Conservation (phyloP, 768 basidiomycete species). For the Phylloporus scabripes region DNA sequence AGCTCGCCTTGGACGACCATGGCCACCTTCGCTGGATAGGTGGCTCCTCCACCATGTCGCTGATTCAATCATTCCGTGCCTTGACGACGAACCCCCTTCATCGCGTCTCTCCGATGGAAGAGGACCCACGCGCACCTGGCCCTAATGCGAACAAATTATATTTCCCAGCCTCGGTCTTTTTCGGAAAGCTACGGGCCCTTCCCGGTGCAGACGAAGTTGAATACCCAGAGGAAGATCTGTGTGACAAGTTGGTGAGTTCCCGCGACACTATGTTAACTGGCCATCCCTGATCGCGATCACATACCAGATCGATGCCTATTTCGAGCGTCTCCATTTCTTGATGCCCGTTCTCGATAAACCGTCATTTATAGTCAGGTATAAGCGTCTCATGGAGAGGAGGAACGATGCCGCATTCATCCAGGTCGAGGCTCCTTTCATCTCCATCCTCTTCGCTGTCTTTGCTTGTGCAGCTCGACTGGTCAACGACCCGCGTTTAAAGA, state of each 20-base stretch:
- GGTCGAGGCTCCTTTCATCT: constrained; percentile 67
- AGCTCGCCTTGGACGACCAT: constrained; percentile 83
- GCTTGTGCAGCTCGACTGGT: constrained; percentile 82
- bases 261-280: constrained; percentile 10
- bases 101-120: constrained; percentile 79
- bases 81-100: constrained; percentile 68
- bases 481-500: constrained; percentile 62
- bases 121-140: constrained; percentile 72
- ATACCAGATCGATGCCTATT: constrained; percentile 77
- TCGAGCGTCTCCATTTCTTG: constrained; percentile 79
- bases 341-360: constrained; percentile 87
- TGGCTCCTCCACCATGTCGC: constrained; percentile 86
- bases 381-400: constrained; percentile 65
- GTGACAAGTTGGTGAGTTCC: constrained; percentile 72
- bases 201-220: constrained; percentile 84
- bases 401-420: constrained; percentile 49
- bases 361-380: constrained; percentile 70
- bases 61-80: constrained; percentile 82
- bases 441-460: constrained; percentile 83
- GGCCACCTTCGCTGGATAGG: constrained; percentile 92
- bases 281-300: constrained; percentile 21
- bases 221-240: constrained; percentile 77
- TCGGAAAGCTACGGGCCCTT: constrained; percentile 78
- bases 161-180: constrained; percentile 83
- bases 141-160: constrained; percentile 81